These are phyloP conservation scores for Microthlaspi erraticum DNA, from an alignment of 345 rosid species.

Conservation along the genomic window DNA sequence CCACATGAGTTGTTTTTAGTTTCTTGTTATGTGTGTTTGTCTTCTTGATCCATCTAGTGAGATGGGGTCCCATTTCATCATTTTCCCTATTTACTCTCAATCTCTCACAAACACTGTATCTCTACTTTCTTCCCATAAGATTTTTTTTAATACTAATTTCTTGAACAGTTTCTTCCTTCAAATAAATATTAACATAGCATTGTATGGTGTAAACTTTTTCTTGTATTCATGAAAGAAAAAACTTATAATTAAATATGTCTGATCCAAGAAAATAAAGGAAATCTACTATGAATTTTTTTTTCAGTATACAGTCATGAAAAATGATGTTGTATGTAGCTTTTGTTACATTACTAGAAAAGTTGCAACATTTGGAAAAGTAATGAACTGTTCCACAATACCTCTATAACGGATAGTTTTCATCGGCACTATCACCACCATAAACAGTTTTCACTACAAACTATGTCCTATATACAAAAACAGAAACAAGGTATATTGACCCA, in stretches of 20 bases:
- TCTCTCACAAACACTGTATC: background rate
- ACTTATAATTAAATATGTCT: background rate
- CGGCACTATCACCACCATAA: no score
- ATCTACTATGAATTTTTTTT: background rate
- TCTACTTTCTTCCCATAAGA: background rate
- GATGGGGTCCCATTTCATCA: conserved; percentile 38
- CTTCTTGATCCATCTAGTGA: conserved; percentile 16
- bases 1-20: conserved; percentile 45
- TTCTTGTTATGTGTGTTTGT: conserved; percentile 43
- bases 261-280: background rate
- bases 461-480: no score
- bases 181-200: background rate
- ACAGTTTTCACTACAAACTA: no score
- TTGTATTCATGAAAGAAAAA: background rate
- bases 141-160: background rate
- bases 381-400: no score
- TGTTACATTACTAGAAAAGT: no score
- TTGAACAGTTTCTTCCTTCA: background rate
- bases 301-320: background rate
- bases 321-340: no score
- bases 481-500: no score
- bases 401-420: no score
- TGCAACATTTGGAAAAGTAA: no score
- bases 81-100: conserved; percentile 10
- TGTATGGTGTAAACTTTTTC: background rate